A percentile compares a stretch with the other conserved stretches of the same genome.
Conservation (phyloP, 2,329 filamentous ascomycete genomes). For the Berkeleyomyces rouxiae region DNA sequence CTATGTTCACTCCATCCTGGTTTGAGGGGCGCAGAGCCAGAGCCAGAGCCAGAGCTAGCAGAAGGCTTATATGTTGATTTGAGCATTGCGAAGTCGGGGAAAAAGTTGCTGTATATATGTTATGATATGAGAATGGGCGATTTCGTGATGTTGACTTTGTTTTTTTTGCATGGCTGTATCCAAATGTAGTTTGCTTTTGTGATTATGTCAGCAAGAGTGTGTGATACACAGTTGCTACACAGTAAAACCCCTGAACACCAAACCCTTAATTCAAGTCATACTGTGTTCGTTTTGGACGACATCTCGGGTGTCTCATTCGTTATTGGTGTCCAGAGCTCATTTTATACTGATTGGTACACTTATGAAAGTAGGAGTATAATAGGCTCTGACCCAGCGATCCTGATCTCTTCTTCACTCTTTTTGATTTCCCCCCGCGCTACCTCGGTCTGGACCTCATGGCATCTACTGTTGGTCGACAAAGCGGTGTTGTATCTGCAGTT, state of each 20-base stretch:
- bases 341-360: too few species aligned
- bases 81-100: conserved; percentile 34
- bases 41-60: conserved; percentile 20
- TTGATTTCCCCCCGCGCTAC: not conserved
- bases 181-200: not conserved
- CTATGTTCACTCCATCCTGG: conserved; percentile 87
- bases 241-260: not conserved
- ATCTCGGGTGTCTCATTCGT: too few species aligned
- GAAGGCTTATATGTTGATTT: conserved; percentile 60
- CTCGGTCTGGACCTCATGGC: not conserved
- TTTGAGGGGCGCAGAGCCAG: conserved; percentile 40
- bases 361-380: too few species aligned
- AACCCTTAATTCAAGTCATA: not conserved
- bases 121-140: not conserved
- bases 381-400: not conserved
- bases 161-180: not conserved
- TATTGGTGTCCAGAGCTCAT: too few species aligned
- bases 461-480: not conserved
- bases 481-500: not conserved
- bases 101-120: not conserved
- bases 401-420: not conserved
- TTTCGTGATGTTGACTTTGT: too few species aligned
- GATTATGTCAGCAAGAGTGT: not conserved
- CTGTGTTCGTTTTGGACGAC: too few species aligned
- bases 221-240: not conserved